phyloP scores from a whole-genome alignment of 495 filamentous ascomycete genomes.

The Penicillium tannophilum region DNA sequence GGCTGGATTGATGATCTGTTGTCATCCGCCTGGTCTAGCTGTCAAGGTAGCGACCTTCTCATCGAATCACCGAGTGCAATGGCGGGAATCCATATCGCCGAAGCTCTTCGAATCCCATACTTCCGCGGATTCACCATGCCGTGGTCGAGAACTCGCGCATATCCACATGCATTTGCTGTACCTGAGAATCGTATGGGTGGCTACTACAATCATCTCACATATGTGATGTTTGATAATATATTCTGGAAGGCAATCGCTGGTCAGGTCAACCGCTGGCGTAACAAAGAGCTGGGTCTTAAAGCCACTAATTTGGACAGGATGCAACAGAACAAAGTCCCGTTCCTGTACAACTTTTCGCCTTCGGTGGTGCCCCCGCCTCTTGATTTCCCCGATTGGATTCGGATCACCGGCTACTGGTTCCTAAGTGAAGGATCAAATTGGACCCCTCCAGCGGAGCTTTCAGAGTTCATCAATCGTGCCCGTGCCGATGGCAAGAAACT shows the following conservation, averaged over 20 bases:
- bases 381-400: slow-evolving; percentile 97
- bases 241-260: slow-evolving; percentile 94
- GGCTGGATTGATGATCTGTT: slow-evolving; percentile 92
- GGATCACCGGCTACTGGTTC: slow-evolving; percentile 98
- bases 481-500: slow-evolving; percentile 83
- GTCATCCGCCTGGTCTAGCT: slow-evolving; percentile 79
- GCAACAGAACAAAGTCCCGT: slow-evolving; percentile 94
- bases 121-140: slow-evolving; percentile 99
- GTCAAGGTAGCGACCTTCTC: slow-evolving; percentile 83
- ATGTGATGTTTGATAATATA: slow-evolving; percentile 95
- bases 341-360: slow-evolving; percentile 96
- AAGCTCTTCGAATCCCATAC: slow-evolving; percentile 90
- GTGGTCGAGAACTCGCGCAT: slow-evolving; percentile 93
- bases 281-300: slow-evolving; percentile 73
- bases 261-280: slow-evolving; percentile 92
- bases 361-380: slow-evolving; percentile 88
- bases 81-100: slow-evolving; percentile 98
- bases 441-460: slow-evolving; percentile 73
- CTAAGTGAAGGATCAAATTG: slow-evolving; percentile 79
- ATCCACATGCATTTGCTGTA: slow-evolving; percentile 97
- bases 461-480: slow-evolving; percentile 78
- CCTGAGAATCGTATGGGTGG: slow-evolving; percentile 93
- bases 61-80: slow-evolving; percentile 97
- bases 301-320: slow-evolving; percentile 86
- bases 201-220: slow-evolving; percentile 91